These are phyloP conservation scores for Periconia macrospinosa DNA, from an alignment of 2,329 filamentous ascomycete genomes.

Conservation along the genomic window DNA sequence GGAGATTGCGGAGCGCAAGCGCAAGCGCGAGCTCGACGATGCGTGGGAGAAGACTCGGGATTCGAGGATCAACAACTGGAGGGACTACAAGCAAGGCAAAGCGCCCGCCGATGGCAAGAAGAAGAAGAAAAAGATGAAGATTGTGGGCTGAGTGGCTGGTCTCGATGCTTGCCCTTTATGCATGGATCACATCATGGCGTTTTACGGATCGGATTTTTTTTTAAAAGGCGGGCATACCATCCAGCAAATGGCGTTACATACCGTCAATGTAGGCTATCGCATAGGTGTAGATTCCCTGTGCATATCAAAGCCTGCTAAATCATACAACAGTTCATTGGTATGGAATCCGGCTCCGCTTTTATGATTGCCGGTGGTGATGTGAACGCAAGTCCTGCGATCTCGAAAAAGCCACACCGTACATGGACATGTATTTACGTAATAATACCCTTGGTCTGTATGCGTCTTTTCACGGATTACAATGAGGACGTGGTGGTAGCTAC, in stretches of 20 bases:
- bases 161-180: not conserved
- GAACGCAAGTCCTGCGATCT: too few relatives aligned
- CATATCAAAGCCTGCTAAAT: not conserved
- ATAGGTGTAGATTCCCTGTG: not conserved
- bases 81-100: conserved; percentile 77
- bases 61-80: conserved; percentile 89
- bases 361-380: too few relatives aligned
- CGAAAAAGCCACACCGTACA: too few relatives aligned
- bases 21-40: conserved; percentile 81
- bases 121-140: conserved; percentile 59
- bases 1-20: conserved; percentile 67
- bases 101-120: conserved; percentile 48
- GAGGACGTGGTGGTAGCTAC: too few relatives aligned
- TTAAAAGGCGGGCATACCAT: not conserved
- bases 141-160: conserved; percentile 45
- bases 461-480: too few relatives aligned
- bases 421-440: too few relatives aligned
- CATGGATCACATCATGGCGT: not conserved
- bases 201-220: not conserved
- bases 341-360: too few relatives aligned
- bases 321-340: not conserved
- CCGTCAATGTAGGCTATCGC: not conserved
- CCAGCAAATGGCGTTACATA: not conserved
- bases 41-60: conserved; percentile 95
- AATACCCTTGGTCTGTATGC: too few relatives aligned